Conservation (phyloP, 2,329 filamentous ascomycete species). For the Pseudocercospora fijiensis region DNA sequence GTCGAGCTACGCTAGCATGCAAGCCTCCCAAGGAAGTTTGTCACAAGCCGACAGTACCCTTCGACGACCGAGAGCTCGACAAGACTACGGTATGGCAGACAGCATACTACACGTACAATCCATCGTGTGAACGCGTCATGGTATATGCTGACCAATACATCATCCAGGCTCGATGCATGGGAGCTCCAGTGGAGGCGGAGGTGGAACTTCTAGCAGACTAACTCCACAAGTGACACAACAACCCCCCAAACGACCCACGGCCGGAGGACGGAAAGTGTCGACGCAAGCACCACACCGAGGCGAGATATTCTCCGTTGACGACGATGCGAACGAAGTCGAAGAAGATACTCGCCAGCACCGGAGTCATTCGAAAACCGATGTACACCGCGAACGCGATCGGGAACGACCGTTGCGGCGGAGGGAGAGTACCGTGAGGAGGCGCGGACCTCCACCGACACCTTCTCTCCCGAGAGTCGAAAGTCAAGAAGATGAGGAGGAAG, state of each 20-base stretch:
- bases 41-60: constrained; percentile 21
- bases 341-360: constrained; percentile 58
- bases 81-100: constrained; percentile 32
- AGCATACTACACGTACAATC: neutral
- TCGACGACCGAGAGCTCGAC: constrained; percentile 29
- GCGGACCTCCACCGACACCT: constrained; percentile 48
- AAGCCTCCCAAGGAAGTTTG: constrained; percentile 31
- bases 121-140: neutral
- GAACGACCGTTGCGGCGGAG: constrained; percentile 47
- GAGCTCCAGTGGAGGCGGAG: constrained; percentile 20
- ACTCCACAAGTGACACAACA: constrained; percentile 24
- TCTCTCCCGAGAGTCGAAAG: constrained; percentile 52
- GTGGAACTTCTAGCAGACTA: constrained; percentile 20
- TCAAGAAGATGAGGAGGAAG: constrained; percentile 47
- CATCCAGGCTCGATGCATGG: constrained; percentile 29
- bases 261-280: constrained; percentile 72
- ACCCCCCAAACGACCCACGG: constrained; percentile 66
- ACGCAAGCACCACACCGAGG: constrained; percentile 74
- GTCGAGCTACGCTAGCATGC: constrained; percentile 26
- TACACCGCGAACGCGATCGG: constrained; percentile 30
- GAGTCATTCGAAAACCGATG: constrained; percentile 25
- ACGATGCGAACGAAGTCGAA: constrained; percentile 78
- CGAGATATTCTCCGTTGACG: constrained; percentile 86
- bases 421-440: constrained; percentile 53
- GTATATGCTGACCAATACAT: constrained; percentile 14